Base-by-base conservation (phyloP, 2,329 filamentous ascomycete species). In the Verticillium albo-atrum region DNA sequence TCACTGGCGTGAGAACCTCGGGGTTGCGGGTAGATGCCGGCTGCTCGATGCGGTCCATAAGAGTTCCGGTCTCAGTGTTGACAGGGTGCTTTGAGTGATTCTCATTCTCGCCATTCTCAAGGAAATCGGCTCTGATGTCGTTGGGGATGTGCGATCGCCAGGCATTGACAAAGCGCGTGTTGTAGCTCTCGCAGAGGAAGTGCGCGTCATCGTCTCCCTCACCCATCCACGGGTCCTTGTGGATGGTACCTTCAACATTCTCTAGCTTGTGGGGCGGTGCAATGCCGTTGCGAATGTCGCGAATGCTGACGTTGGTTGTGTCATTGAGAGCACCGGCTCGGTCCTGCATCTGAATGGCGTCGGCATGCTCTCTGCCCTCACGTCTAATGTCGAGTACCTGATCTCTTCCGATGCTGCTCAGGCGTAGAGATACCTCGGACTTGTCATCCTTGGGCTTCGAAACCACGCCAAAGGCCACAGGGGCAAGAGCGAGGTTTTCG, bases 31-130 rank as follows among this genome's bases (percentile, higher is more conserved):
- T 50, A 10, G 42, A 50, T 0, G 68, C 62, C 1, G 75, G 72
- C 12, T 76, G 70, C 0, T 66, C 34, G 1, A 78, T 42, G 0
- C 73, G 72, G 0, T 64, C 50, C 17, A 77, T 32, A 4, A 79
- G 62, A 4, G 57, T 9, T 3, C 78, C 78, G 0, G 68, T 74
- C 1, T 52, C 23, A 0, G 77, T 68, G 55, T 81, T 65, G 2
- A 82, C 66, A 20, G 77, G 78, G 25, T 67, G 67, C 2, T 59
- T 25, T 51, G 60, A 65, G 61, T 67, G 64, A 56, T 63, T 58
- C 34, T 61, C 54, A 59, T 60, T 62, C 61, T 59, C n/a, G 34
- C 14, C 6, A 15, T 34, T 14, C 1, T 56, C n/a, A 50, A 57
- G 15, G 32, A 58, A 20, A 25, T 47, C 10, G 4, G 32, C 32